Conservation (phyloP, 441 rosid genomes). For the Arabidopsis lyrata region DNA sequence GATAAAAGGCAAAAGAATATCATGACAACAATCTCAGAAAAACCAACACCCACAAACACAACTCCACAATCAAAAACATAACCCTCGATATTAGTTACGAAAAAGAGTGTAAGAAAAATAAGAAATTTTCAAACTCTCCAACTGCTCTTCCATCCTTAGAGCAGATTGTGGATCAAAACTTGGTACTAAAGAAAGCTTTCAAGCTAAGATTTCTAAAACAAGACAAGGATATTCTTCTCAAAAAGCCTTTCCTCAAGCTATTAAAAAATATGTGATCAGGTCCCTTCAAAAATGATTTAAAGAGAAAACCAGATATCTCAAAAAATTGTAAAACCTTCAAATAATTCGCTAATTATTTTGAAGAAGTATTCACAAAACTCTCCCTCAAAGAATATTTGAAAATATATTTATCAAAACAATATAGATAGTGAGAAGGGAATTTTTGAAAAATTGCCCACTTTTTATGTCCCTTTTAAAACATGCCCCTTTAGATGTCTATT, state of each 20-base stretch:
- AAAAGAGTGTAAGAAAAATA: not conserved
- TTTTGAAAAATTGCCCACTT: no score
- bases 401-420: not conserved
- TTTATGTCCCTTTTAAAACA: no score
- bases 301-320: no score
- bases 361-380: not conserved
- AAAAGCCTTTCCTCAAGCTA: no score
- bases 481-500: no score
- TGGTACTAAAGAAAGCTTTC: no score
- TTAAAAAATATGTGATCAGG: no score
- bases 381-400: not conserved
- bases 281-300: not conserved
- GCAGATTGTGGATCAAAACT: no score
- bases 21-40: not conserved
- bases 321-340: not conserved
- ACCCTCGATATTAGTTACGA: not conserved
- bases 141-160: no score
- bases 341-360: not conserved
- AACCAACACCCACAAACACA: not conserved
- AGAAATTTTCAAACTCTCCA: no score
- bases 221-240: no score
- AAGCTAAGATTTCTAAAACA: no score
- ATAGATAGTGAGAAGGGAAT: not conserved
- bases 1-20: not conserved
- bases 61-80: not conserved